Evolutionary conservation across 2,329 filamentous ascomycete species (phyloP).

Genomic region (Alternaria angustiovoidea): DNA sequence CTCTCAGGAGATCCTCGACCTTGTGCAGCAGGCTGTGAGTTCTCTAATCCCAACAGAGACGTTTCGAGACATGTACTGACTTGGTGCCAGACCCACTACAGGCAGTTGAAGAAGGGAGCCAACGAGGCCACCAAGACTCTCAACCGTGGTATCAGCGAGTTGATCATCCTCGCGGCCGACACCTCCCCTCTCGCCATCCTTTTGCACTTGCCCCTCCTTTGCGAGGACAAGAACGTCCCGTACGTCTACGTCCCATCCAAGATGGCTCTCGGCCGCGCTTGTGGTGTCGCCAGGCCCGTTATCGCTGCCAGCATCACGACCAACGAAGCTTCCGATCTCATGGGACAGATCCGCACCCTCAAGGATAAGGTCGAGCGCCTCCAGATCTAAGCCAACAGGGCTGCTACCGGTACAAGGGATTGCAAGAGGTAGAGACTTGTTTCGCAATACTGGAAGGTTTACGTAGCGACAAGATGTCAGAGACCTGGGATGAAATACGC

Average conservation of each 20-base stretch:
- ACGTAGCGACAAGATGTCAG: constrained; percentile 22
- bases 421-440: constrained; percentile 1
- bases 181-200: constrained; percentile 83
- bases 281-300: constrained; percentile 86
- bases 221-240: constrained; percentile 80
- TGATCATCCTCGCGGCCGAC: constrained; percentile 84
- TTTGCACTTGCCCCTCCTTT: constrained; percentile 77
- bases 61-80: not conserved
- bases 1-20: constrained; percentile 55
- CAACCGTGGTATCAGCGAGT: constrained; percentile 88
- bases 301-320: constrained; percentile 89
- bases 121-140: constrained; percentile 83
- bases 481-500: constrained; percentile 28
- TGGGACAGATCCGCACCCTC: constrained; percentile 83
- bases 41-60: not conserved
- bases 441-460: constrained; percentile 24
- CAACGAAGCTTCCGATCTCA: constrained; percentile 63
- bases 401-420: not conserved
- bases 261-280: constrained; percentile 75
- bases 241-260: constrained; percentile 73
- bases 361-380: constrained; percentile 97
- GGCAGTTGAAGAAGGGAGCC: constrained; percentile 50
- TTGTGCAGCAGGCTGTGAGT: constrained; percentile 37
- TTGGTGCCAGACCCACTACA: constrained; percentile 15
- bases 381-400: constrained; percentile 71